Percentiles rank a stretch among this genome's conserved stretches.
Evolutionary conservation across 225 moss, liverwort and hornwort genomes (phyloP).

Genomic region (Climacium dendroides): DNA sequence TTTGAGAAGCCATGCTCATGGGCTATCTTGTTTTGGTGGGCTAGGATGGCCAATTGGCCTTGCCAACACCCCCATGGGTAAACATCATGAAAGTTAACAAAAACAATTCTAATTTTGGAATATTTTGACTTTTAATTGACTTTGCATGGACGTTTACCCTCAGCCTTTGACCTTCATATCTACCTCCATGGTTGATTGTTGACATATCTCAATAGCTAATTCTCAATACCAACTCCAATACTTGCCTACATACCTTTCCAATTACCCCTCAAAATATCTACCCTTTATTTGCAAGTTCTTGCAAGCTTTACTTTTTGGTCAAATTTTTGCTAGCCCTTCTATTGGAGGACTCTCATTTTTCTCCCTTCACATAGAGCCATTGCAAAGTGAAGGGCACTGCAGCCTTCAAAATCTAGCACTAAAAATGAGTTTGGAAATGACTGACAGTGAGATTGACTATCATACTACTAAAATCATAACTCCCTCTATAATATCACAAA

Average conservation of each 20-base stretch:
- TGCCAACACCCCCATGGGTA: not conserved
- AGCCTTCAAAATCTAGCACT: not conserved
- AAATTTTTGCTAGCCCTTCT: not conserved
- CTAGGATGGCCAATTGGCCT: rapidly evolving
- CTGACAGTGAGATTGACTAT: not conserved
- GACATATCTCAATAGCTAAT: not conserved
- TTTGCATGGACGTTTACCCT: not conserved
- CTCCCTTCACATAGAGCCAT: too few species aligned
- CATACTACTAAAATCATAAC: too few species aligned
- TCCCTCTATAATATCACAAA: too few species aligned
- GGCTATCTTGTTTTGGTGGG: not conserved
- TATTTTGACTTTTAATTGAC: too few species aligned
- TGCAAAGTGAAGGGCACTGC: not conserved
- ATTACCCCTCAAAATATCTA: not conserved
- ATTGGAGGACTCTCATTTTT: not conserved
- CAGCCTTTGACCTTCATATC: not conserved
- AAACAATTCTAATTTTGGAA: rapidly evolving
- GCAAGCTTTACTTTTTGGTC: too few species aligned
- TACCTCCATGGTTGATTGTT: rapidly evolving
- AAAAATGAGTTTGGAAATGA: not conserved
- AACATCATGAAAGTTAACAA: too few species aligned
- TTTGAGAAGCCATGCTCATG: too few species aligned
- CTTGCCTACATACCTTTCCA: not conserved
- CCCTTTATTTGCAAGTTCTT: not conserved
- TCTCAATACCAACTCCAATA: not conserved